Base-by-base conservation (phyloP, 2,329 filamentous ascomycete species). In the Alternaria tenuissima region DNA sequence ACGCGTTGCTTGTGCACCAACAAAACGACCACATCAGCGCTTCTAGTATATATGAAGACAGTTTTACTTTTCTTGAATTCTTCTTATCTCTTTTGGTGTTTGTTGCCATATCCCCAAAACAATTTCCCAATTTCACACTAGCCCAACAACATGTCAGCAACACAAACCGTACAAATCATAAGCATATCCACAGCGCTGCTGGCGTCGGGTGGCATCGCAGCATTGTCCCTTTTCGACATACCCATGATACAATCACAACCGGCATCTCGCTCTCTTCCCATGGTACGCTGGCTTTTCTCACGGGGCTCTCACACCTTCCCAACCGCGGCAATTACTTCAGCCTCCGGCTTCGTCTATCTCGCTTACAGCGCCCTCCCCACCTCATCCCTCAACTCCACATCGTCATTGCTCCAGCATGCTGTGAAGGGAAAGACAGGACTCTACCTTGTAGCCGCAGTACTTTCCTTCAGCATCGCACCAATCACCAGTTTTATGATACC, bases 231-330 rank as follows among this genome's bases (percentile, higher is more conserved):
- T 48, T 79, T 78, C 66, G 68, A 74, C 57, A 59, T 74, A 7
- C 75, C 75, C 12, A 53, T 71, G 11, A 58, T 78, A 11, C 63
- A 67, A 61, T 74, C 77, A 1, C 77, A 78, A 48, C 77, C 75
- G 18, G 75, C 75, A n/a, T 78, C 76, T 1, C 76, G 75, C 52
- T 76, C 77, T 2, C 71, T 79, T 1, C 77, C 77, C n/a, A 62
- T 68, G 41, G 71, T 62, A 3, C 73, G 75, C 42, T 79, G 76
- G 76, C 73, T 79, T 32, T 79, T 79, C 65, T 76, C 71, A 36
- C 72, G 76, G 0, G 77, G 76, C 52, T 78, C 75, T 7, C 77
- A 79, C 62, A 63, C 75, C 32, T 77, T 78, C 59, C 76, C 76
- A 7, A 55, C 62, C 6, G 64, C 66, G 18, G 73, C 73, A 5